A percentile compares a stretch with the other conserved stretches of the same genome.
Conservation (phyloP, 2,329 filamentous ascomycete genomes). For the Chrysoporthe austroafricana region DNA sequence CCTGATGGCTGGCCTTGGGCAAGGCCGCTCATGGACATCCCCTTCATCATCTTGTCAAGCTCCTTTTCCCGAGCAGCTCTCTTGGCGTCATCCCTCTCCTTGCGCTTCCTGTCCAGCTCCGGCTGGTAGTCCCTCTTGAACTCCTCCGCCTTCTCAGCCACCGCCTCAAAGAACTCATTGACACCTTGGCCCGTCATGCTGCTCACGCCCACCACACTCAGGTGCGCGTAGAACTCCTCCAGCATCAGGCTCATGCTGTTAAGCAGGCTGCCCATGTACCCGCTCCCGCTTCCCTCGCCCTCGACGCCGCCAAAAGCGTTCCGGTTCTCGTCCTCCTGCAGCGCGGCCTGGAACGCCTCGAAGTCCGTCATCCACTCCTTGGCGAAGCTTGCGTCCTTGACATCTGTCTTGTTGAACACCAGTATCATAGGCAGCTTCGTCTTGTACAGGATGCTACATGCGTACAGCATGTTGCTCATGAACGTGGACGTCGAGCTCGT, state of each 20-base stretch:
- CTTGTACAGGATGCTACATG: conserved; percentile 98
- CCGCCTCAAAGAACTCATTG: conserved; percentile 90
- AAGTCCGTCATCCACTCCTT: conserved; percentile 99
- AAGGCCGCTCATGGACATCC: conserved; percentile 65
- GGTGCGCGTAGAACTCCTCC: conserved; percentile 94
- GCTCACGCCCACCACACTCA: conserved; percentile 91
- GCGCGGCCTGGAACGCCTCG: conserved; percentile 87
- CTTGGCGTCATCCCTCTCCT: conserved; percentile 77
- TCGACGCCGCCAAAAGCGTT: conserved; percentile 78
- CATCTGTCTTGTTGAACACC: conserved; percentile 99
- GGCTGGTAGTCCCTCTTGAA: conserved; percentile 91
- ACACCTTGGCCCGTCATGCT: conserved; percentile 91
- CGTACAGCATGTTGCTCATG: conserved; percentile 99
- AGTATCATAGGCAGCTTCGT: conserved; percentile 98
- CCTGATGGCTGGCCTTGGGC: conserved; percentile 31
- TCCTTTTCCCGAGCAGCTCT: conserved; percentile 75
- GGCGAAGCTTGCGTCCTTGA: conserved; percentile 86
- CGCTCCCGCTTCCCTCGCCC: conserved; percentile 71
- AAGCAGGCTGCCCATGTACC: conserved; percentile 93
- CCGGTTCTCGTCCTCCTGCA: conserved; percentile 77
- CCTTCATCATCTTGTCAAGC: conserved; percentile 90
- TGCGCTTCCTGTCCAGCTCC: conserved; percentile 78
- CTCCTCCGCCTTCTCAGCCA: conserved; percentile 83
- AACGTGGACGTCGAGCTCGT: conserved; percentile 94
- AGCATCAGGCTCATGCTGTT: conserved; percentile 98